Conservation (phyloP, 345 rosid species). For the Eucalyptus sp. region DNA sequence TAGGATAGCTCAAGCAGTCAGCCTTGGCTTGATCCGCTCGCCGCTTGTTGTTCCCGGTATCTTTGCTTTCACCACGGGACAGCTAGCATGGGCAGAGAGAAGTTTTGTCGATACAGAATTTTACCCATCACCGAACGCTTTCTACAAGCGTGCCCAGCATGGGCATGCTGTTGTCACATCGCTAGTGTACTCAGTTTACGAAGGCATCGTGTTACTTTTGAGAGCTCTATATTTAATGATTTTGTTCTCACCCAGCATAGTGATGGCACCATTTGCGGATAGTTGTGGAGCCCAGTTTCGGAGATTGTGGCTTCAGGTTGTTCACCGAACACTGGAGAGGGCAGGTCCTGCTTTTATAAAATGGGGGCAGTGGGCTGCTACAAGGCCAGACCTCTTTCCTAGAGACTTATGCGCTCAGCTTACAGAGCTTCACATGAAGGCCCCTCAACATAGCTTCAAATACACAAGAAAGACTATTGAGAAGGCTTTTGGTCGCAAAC, state of each 20-base stretch:
- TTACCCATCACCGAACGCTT: conserved; percentile 38
- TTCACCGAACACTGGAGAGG: conserved; percentile 60
- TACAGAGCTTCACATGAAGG: conserved; percentile 78
- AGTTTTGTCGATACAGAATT: conserved; percentile 18
- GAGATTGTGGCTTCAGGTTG: conserved; percentile 52
- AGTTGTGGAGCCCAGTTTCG: conserved; percentile 47
- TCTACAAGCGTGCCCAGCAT: conserved; percentile 43
- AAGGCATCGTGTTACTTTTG: conserved; percentile 43
- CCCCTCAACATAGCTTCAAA: conserved; percentile 87
- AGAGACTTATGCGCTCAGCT: conserved; percentile 84
- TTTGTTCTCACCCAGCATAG: conserved; percentile 66
- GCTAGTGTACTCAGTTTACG: conserved; percentile 26
- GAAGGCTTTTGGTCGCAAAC: conserved; percentile 82
- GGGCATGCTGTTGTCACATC: conserved; percentile 47
- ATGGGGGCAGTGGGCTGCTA: conserved; percentile 99
- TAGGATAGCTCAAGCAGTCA: conserved; percentile 64
- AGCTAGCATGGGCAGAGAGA: conserved; percentile 52
- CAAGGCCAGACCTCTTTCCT: conserved; percentile 89
- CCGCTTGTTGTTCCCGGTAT: conserved; percentile 49
- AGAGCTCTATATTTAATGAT: conserved; percentile 65
- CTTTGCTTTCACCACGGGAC: conserved; percentile 44
- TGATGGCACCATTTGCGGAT: conserved; percentile 69
- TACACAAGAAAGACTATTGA: conserved; percentile 76
- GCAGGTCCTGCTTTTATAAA: conserved; percentile 99
- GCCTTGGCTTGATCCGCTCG: conserved; percentile 62